Conservation (phyloP, 768 basidiomycete species). For the Paxillus ammoniavirescens region DNA sequence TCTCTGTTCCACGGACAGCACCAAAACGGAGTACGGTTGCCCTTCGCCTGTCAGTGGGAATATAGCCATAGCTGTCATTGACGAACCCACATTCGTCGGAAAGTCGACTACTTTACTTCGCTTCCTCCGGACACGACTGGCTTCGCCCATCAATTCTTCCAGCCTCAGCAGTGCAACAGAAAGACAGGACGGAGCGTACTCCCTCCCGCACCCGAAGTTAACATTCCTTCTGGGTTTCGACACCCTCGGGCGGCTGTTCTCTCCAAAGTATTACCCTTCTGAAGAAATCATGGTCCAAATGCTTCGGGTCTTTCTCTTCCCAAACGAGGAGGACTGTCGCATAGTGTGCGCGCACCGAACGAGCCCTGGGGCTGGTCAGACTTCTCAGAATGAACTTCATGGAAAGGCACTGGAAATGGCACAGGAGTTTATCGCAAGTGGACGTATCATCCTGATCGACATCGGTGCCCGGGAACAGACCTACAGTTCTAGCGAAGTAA, state of each 20-base stretch:
- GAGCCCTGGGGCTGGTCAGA: slow-evolving; percentile 10
- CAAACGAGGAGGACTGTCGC: slow-evolving; percentile 53
- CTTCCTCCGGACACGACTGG: slow-evolving; percentile 40
- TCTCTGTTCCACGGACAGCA: slow-evolving; percentile 19
- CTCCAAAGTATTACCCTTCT: slow-evolving; percentile 68
- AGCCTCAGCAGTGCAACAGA: slow-evolving; percentile 6
- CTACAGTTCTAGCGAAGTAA: slow-evolving; percentile 71
- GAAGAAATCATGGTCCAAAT: slow-evolving; percentile 52
- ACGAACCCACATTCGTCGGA: slow-evolving; percentile 86
- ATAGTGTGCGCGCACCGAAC: slow-evolving; percentile 67
- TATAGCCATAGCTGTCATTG: slow-evolving; percentile 76
- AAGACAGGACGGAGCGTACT: slow-evolving; percentile 2
- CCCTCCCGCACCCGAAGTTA: slow-evolving; percentile 38
- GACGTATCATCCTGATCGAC: slow-evolving; percentile 58
- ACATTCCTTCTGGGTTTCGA: slow-evolving; percentile 81
- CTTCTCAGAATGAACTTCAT: slow-evolving; percentile 29
- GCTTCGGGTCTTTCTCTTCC: slow-evolving; percentile 58
- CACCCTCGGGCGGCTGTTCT: slow-evolving; percentile 79
- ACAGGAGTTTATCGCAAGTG: slow-evolving; percentile 47
- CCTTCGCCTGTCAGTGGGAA: slow-evolving; percentile 32
- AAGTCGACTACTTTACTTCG: slow-evolving; percentile 63
- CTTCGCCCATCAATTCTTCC: slow-evolving; percentile 3
- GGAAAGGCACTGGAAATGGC: slow-evolving; percentile 34
- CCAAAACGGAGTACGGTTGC: neutral
- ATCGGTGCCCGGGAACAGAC: slow-evolving; percentile 54